A percentile compares a stretch with the other conserved stretches of the same genome.
Evolutionary conservation across 2,329 filamentous ascomycete species (phyloP).

Genomic region (Dactylellina cionopaga): DNA sequence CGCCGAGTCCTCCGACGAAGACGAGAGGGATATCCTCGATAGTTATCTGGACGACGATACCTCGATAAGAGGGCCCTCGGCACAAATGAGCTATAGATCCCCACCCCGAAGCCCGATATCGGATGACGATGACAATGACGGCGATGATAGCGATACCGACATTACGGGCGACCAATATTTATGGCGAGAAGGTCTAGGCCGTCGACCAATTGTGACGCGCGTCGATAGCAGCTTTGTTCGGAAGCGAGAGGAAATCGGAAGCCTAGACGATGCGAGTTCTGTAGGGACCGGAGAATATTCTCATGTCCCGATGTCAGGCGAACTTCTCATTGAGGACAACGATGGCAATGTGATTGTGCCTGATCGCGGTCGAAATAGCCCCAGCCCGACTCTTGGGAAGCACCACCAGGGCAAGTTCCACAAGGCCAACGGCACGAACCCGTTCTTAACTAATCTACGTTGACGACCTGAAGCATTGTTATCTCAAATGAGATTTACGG

Average conservation of each 20-base stretch:
- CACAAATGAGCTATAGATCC: constrained; percentile 21
- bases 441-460: constrained; percentile 24
- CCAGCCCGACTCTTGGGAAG: constrained; percentile 46
- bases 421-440: constrained; percentile 19
- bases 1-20: constrained; percentile 55
- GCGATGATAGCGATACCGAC: constrained; percentile 38
- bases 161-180: constrained; percentile 37
- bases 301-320: constrained; percentile 26
- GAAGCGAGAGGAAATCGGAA: constrained; percentile 41
- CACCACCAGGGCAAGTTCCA: constrained; percentile 24
- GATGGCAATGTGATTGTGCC: constrained; percentile 51
- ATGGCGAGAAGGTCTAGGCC: constrained; percentile 39
- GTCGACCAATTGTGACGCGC: constrained; percentile 33
- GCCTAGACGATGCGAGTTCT: constrained; percentile 44
- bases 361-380: constrained; percentile 40
- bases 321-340: constrained; percentile 48
- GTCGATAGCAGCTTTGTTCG: constrained; percentile 50
- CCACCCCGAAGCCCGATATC: constrained; percentile 33
- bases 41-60: constrained; percentile 47
- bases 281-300: constrained; percentile 25
- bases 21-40: constrained; percentile 43
- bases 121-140: constrained; percentile 21
- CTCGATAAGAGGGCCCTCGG: constrained; percentile 21
- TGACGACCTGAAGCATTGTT: neutral
- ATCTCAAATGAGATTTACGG: neutral